Base-by-base conservation (phyloP, 768 basidiomycete species). In the Termitomyces sp. region DNA sequence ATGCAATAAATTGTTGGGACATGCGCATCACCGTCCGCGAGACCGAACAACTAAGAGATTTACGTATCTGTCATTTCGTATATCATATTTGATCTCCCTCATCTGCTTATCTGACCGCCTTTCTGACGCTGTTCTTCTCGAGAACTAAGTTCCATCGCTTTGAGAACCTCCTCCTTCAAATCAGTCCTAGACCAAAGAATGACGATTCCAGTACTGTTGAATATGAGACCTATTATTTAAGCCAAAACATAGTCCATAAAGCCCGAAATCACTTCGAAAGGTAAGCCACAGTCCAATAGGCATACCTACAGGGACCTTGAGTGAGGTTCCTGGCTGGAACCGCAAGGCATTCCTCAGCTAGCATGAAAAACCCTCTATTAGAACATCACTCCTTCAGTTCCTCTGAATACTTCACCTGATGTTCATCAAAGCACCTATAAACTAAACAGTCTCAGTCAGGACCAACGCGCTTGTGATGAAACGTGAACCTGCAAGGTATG, bases 361-460 rank as follows among this genome's bases (percentile, higher is more conserved):
- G 3, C 1, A 59, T 31, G 53, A 54, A 59, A 27, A 39, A 59
- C 12, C 51, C 58, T 16, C 53, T 54, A 20, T 52, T 6, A 20
- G 6, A 37, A 37, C 6, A 22, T 4, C 15, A 20, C 3, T 8
- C 13, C 1, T 39, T 9, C 12, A 22, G 30, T 44, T 22, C 1
- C 12, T 30, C 1, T 44, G 15, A 33, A 13, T 20, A 30, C 16
- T 72, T 61, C 67, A 80, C 85, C 83, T 86, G 18, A 93, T 72
- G 66, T 93, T 94, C 54, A 93, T 77, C 13, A 93, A 47, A 0
- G 93, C 92, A 5, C 91, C 91, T 0, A 81, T 77, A 61, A 84
- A 78, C 81, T 91, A 47, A 62, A 8, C 51, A 31, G 16, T 39
- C 27, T 34, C 12, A 12, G 0, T 51, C 45, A 46, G 31, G 36